These are phyloP conservation scores for Cladosporium oxysporum DNA, from an alignment of 2,329 filamentous ascomycete genomes.

Conservation along the genomic window DNA sequence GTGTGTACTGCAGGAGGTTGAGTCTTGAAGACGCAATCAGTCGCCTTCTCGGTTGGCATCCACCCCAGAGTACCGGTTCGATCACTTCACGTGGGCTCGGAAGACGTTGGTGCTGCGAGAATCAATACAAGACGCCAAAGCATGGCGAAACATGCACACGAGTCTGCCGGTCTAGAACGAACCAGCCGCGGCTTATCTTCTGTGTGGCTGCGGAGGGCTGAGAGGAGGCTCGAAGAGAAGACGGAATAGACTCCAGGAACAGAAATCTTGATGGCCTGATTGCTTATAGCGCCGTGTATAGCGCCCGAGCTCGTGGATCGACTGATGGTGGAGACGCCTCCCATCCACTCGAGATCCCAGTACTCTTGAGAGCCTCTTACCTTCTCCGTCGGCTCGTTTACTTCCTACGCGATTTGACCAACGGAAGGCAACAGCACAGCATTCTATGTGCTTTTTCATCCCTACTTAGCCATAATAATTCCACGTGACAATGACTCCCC, in stretches of 20 bases:
- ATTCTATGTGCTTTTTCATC: background rate
- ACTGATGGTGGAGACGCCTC: constrained; percentile 1
- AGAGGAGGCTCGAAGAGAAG: background rate
- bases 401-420: background rate
- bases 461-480: background rate
- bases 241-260: background rate
- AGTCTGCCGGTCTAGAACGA: background rate
- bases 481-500: constrained; percentile 6
- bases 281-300: background rate
- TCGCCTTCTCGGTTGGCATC: background rate
- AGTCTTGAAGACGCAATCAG: background rate
- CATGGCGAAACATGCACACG: background rate
- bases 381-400: constrained; percentile 10
- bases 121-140: background rate
- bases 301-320: background rate
- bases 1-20: background rate
- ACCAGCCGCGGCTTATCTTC: background rate
- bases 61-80: background rate
- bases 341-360: background rate
- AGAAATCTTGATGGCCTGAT: background rate
- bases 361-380: background rate
- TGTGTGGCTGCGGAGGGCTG: background rate
- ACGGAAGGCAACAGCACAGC: background rate
- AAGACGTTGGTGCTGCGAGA: background rate
- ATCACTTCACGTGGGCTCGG: background rate